Percentiles rank a stretch among this genome's conserved stretches.
These are phyloP conservation scores for Torulaspora gathmanii DNA, from an alignment of 805 yeast species.

Conservation along the genomic window DNA sequence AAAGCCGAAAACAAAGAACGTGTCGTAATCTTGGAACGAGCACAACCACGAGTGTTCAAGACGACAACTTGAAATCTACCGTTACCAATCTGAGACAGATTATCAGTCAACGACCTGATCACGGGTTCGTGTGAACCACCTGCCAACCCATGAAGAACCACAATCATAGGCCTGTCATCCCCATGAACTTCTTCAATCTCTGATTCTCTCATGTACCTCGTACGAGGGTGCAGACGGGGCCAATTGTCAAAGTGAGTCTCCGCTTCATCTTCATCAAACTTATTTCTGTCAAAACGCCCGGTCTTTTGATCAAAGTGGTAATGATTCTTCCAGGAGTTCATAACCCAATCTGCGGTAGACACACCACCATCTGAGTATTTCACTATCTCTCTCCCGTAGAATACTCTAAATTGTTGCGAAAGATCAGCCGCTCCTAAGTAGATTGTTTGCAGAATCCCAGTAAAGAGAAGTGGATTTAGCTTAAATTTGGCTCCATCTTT, in stretches of 20 bases:
- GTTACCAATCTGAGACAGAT: conserved; percentile 39
- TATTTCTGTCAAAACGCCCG: conserved; percentile 23
- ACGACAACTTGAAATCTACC: conserved; percentile 54
- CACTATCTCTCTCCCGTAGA: conserved; percentile 69
- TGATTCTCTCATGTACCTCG: conserved; percentile 51
- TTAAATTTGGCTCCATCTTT: conserved; percentile 46
- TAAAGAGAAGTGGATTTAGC: conserved; percentile 59
- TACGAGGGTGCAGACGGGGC: conserved; percentile 65
- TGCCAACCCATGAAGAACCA: conserved; percentile 67
- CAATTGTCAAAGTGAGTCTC: conserved; percentile 47
- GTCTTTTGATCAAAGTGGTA: conserved; percentile 18
- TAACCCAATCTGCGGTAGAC: conserved; percentile 69
- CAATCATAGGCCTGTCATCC: conserved; percentile 48
- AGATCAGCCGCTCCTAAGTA: conserved; percentile 55
- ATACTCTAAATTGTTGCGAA: conserved; percentile 49
- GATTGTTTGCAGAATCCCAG: conserved; percentile 75
- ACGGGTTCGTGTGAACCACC: conserved; percentile 80
- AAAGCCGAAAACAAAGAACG: conserved; percentile 64
- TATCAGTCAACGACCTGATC: conserved; percentile 50
- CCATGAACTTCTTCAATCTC: conserved; percentile 40
- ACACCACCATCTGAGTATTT: conserved; percentile 62
- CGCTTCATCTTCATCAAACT: conserved; percentile 33
- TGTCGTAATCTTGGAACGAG: conserved; percentile 65
- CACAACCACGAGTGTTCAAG: conserved; percentile 71
- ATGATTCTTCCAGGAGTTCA: conserved; percentile 25